phyloP scores from a whole-genome alignment of 2,329 filamentous ascomycete species.

The Epichloe coenophiala region DNA sequence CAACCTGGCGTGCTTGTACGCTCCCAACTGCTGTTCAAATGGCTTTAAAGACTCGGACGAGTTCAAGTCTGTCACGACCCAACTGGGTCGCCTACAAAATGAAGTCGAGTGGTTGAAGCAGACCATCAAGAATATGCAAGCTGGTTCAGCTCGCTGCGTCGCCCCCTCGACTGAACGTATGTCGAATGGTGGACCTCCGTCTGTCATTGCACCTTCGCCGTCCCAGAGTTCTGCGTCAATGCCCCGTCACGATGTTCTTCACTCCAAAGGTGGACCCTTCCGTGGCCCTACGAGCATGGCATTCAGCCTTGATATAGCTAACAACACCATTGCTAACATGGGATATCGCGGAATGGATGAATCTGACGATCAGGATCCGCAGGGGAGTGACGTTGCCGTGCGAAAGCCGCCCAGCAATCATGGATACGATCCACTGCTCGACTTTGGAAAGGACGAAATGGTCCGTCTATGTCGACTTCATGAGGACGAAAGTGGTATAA shows the following conservation, averaged over 20 bases:
- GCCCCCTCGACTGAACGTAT: conserved; percentile 30
- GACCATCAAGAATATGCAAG: conserved; percentile 55
- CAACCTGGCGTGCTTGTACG: conserved; percentile 51
- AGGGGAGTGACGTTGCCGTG: conserved; percentile 9
- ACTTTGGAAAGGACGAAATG: conserved; percentile 66
- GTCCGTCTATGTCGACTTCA: conserved; percentile 65
- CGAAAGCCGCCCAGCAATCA: conserved; percentile 20
- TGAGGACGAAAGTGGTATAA: conserved; percentile 80
- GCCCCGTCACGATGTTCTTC: conserved; percentile 30
- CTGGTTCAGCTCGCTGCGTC: conserved; percentile 30
- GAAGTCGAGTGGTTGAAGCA: conserved; percentile 69
- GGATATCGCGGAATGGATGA: conserved; percentile 59
- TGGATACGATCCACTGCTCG: conserved; percentile 61
- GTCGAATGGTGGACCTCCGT: conserved; percentile 17
- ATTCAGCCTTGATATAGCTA: conserved; percentile 77
- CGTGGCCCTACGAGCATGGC: conserved; percentile 75
- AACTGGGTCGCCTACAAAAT: conserved; percentile 64
- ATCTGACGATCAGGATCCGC: conserved; percentile 41
- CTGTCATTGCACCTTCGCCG: conserved; percentile 26
- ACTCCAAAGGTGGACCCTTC: conserved; percentile 50
- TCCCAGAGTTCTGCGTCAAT: conserved; percentile 26
- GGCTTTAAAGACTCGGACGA: conserved; percentile 89
- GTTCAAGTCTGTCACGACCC: conserved; percentile 66
- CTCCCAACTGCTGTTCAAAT: conserved; percentile 54
- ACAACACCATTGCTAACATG: conserved; percentile 78